A percentile compares a stretch with the other conserved stretches of the same genome.
Conservation (phyloP, 805 yeast species). For the Vanderwaltozyma tropicalis region DNA sequence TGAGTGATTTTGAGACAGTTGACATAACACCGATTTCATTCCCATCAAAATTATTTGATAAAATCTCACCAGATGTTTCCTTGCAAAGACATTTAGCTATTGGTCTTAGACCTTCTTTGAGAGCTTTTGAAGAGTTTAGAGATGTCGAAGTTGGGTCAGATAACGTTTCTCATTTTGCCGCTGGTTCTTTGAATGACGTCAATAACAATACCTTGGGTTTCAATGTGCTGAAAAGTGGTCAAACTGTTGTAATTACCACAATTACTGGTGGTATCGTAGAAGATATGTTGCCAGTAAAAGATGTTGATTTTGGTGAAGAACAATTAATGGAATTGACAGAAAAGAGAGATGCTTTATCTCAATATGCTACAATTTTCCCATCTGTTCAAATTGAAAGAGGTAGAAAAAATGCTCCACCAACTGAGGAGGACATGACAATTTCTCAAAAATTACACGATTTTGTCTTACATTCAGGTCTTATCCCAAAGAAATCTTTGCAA, state of each 20-base stretch:
- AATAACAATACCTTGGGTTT: constrained; percentile 45
- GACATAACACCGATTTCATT: constrained; percentile 43
- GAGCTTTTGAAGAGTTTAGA: constrained; percentile 65
- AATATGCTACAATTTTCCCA: constrained; percentile 46
- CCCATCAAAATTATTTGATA: constrained; percentile 72
- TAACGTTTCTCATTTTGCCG: constrained; percentile 30
- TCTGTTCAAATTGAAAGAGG: constrained; percentile 72
- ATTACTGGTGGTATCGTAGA: constrained; percentile 61
- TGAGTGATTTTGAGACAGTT: constrained; percentile 15
- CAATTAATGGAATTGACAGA: constrained; percentile 14
- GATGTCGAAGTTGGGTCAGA: constrained; percentile 38
- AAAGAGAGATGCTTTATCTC: constrained; percentile 20
- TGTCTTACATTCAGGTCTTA: constrained; percentile 45
- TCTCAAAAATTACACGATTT: constrained; percentile 57
- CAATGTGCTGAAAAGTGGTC: constrained; percentile 56
- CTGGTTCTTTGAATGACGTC: constrained; percentile 4
- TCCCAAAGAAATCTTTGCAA: constrained; percentile 41
- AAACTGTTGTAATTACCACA: constrained; percentile 63
- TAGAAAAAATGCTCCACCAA: constrained; percentile 58
- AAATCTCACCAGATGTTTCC: constrained; percentile 78
- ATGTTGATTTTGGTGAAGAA: constrained; percentile 34
- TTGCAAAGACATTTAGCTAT: constrained; percentile 66
- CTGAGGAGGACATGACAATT: constrained; percentile 72
- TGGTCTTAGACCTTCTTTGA: constrained; percentile 66
- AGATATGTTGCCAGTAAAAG: constrained; percentile 34